Evolutionary conservation across 2,329 filamentous ascomycete genomes (phyloP), one percentile per base, ranked within the genome.

Genomic region (Sporothrix curviconia): DNA sequence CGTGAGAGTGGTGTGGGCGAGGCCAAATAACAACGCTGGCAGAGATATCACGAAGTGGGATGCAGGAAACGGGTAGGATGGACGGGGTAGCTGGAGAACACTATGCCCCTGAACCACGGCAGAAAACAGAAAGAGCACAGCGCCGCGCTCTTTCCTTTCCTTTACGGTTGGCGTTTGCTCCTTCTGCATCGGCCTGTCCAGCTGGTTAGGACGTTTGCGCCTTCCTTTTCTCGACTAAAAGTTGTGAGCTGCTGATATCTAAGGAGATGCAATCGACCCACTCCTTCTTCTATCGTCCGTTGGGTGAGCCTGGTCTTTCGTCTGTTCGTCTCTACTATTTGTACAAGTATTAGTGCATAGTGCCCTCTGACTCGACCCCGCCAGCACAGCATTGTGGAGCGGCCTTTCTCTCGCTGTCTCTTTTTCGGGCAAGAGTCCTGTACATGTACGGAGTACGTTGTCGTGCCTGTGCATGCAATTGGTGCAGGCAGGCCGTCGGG

Each of bases 311-410:
- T 46, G 43, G 24, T 17, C 32, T 28, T 51, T 51, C 22, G 47
- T 40, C 49, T 40, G 25, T 19, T 52, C 36, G 39, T 34, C 19
- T 11, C 32, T 32, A n/a, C 30, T 25, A 49, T 49, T n/a, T n/a
- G n/a, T n/a, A n/a, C n/a, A n/a, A n/a, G n/a, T n/a, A n/a, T n/a
- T n/a, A n/a, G n/a, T n/a, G n/a, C n/a, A n/a, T 39, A 52, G 52
- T 59, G 39, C 47, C 53, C 47, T 56, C 40, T 32, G 40, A 50
- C 52, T 59, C 34, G 53, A 47, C 53, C 58, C 58, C 58, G 57
- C 54, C 49, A 47, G 17, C 25, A 43, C 7, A 39, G n/a, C 17
- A 28, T 22, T n/a, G 50, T 43, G 39, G 39, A 53, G 50, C 50
- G 50, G 50, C 37, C 25, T 53, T 53, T 55, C 42, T 47, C 42